Percentiles rank a stretch among this genome's conserved stretches.
These are phyloP conservation scores for Pleurotus djamor DNA, from an alignment of 768 basidiomycete genomes.

Conservation along the genomic window DNA sequence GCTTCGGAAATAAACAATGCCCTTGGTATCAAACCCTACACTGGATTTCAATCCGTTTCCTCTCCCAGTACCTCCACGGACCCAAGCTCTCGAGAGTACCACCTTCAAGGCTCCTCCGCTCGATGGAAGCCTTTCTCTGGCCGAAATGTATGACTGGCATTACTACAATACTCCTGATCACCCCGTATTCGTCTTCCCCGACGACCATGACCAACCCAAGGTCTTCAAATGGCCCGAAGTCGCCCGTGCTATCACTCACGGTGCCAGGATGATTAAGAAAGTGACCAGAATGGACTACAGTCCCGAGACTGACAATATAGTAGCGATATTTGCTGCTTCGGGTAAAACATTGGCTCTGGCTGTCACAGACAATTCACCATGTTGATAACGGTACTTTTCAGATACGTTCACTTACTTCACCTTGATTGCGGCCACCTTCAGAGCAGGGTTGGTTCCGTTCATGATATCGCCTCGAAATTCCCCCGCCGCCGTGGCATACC, in stretches of 20 bases:
- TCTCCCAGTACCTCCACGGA: conserved; percentile 15
- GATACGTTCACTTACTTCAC: conserved; percentile 31
- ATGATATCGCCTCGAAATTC: conserved; percentile 37
- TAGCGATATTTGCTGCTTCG: conserved; percentile 18
- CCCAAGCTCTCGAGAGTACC: conserved; percentile 19
- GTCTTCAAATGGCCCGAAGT: conserved; percentile 22
- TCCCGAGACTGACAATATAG: conserved; percentile 11
- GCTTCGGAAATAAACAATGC: neutral
- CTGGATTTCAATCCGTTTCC: neutral
- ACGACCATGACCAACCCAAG: conserved; percentile 11
- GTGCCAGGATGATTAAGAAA: conserved; percentile 12
- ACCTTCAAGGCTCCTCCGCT: conserved; percentile 30
- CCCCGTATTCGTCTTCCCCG: conserved; percentile 23
- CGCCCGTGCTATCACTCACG: conserved; percentile 19
- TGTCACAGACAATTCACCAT: neutral
- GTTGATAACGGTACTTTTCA: neutral
- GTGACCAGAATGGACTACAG: neutral
- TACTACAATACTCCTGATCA: conserved; percentile 23
- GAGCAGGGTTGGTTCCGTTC: conserved; percentile 30
- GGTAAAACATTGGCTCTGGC: conserved; percentile 7
- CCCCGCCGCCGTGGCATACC: conserved; percentile 37
- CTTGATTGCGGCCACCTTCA: conserved; percentile 24
- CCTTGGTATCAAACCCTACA: neutral
- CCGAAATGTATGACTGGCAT: conserved; percentile 34
- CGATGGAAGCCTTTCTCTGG: conserved; percentile 25